phyloP scores from a whole-genome alignment of 495 filamentous ascomycete species.

The Talaromyces nanjingensis region DNA sequence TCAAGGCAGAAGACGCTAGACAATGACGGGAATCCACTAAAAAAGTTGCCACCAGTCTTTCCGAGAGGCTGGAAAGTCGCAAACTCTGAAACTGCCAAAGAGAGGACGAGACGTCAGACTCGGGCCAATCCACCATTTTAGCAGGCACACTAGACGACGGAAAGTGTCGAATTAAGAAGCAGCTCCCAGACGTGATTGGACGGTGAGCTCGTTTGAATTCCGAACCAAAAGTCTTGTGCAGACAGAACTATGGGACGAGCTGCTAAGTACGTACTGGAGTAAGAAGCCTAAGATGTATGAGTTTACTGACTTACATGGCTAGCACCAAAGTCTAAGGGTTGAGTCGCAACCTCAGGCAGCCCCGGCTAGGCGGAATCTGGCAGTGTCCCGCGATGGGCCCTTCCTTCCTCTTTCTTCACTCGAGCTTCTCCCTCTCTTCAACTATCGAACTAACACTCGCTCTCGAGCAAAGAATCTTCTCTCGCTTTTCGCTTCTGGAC shows the following conservation, averaged over 20 bases:
- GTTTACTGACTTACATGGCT: not conserved
- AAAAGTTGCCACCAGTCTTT: conserved; percentile 2
- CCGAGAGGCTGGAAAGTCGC: conserved; percentile 2
- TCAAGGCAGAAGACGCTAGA: not conserved
- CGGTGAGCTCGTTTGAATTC: not conserved
- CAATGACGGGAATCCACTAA: not conserved
- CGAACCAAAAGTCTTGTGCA: not conserved
- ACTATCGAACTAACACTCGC: not conserved
- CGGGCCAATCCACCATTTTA: not conserved
- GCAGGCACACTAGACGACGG: not conserved
- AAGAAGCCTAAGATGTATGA: not conserved
- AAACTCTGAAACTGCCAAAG: not conserved
- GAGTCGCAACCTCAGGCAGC: conserved; percentile 2
- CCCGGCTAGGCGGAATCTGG: conserved; percentile 1
- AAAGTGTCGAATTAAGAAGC: not conserved
- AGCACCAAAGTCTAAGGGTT: not conserved
- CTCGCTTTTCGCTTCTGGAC: not conserved
- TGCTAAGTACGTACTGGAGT: too few species aligned
- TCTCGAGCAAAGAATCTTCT: not conserved
- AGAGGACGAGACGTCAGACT: not conserved
- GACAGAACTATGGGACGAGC: not conserved
- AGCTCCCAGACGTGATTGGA: not conserved
- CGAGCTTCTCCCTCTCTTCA: not conserved
- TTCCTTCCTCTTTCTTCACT: not conserved
- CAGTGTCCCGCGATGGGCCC: conserved; percentile 2